These are phyloP conservation scores for Lentinula edodes DNA, from an alignment of 768 basidiomycete genomes.

Conservation along the genomic window DNA sequence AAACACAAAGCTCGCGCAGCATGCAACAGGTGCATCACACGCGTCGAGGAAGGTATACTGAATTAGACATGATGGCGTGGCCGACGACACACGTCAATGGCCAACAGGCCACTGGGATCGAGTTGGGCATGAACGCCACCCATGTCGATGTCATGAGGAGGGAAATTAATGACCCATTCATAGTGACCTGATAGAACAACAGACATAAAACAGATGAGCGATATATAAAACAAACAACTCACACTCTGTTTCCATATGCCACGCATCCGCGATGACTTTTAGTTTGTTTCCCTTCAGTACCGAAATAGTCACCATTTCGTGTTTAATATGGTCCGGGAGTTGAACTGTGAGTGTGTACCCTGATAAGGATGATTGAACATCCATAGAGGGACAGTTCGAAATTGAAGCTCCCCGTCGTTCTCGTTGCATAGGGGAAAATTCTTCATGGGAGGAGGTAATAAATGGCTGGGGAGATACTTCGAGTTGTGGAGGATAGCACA, in stretches of 20 bases:
- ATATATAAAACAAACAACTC: constrained; percentile 21
- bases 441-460: background rate
- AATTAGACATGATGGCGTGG: background rate
- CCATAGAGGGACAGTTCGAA: constrained; percentile 36
- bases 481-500: background rate
- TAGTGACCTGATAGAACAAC: constrained; percentile 42
- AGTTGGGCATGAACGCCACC: constrained; percentile 44
- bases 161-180: constrained; percentile 55
- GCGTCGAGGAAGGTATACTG: too few relatives aligned
- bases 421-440: constrained; percentile 5
- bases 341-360: constrained; percentile 42
- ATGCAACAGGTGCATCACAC: too few relatives aligned
- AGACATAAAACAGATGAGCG: background rate
- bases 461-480: background rate
- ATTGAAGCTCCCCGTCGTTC: constrained; percentile 21
- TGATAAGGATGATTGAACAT: constrained; percentile 31
- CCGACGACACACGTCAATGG: constrained; percentile 31
- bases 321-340: constrained; percentile 37
- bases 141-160: constrained; percentile 52
- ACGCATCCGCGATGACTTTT: constrained; percentile 54
- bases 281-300: constrained; percentile 56
- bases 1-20: background rate
- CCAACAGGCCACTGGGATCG: constrained; percentile 38
- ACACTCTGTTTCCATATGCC: constrained; percentile 59
- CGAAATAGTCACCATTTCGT: constrained; percentile 62